phyloP scores from a whole-genome alignment of 768 basidiomycete species.

The Auriscalpium orientale region DNA sequence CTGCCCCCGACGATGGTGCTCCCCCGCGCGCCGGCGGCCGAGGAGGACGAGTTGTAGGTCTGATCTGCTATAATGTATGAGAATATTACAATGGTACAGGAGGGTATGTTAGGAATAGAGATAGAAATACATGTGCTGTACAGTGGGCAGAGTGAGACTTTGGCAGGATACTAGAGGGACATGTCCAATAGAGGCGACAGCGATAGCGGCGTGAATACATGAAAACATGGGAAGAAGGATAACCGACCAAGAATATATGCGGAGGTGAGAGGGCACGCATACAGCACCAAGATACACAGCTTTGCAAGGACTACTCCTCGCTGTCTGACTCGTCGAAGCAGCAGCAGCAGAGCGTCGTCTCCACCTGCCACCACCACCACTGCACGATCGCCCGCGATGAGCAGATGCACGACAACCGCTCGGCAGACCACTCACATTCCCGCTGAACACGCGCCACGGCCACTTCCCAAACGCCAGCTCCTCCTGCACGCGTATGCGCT shows the following conservation, averaged over 20 bases:
- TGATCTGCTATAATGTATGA: not conserved
- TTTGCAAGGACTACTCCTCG: slow-evolving; percentile 27
- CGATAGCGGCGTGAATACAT: not conserved
- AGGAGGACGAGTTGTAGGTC: not conserved
- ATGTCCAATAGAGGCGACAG: not conserved
- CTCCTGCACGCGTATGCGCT: slow-evolving; percentile 38
- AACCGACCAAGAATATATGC: not conserved
- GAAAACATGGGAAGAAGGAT: not conserved
- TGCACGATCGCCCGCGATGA: slow-evolving; percentile 20
- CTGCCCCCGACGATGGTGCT: slow-evolving; percentile 85
- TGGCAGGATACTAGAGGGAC: not conserved
- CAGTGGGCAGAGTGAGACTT: not conserved
- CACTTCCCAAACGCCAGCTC: slow-evolving; percentile 56
- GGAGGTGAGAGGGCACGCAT: not conserved
- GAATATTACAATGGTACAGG: not conserved
- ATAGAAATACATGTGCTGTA: not conserved
- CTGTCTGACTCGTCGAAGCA: slow-evolving; percentile 47
- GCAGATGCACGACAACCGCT: not conserved
- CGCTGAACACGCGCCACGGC: slow-evolving; percentile 63
- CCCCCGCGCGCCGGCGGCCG: not conserved
- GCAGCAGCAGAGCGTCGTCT: slow-evolving; percentile 56
- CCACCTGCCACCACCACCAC: slow-evolving; percentile 85
- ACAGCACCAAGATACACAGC: not conserved
- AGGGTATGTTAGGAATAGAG: not conserved
- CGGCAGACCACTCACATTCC: slow-evolving; percentile 42